phyloP scores from a whole-genome alignment of 1,139 yeast species.

The Yamadazyma oceani region DNA sequence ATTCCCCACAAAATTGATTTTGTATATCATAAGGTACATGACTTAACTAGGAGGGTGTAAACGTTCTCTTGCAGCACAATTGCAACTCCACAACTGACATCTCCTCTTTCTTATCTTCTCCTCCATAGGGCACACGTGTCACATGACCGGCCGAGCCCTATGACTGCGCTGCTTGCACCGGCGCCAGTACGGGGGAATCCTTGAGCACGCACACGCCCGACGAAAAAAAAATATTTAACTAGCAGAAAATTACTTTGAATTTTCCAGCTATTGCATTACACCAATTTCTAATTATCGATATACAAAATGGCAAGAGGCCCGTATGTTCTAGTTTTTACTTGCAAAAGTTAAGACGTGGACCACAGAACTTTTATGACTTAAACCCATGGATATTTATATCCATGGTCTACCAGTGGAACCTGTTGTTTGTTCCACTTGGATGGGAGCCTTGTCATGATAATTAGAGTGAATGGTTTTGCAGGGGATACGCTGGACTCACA shows the following conservation, averaged over 20 bases:
- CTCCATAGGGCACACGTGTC: no score
- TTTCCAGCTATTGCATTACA: slow-evolving; percentile 20
- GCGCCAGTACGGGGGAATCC: no score
- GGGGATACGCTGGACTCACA: no score
- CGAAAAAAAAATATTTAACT: no score
- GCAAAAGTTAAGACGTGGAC: slow-evolving; percentile 4
- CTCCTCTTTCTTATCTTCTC: slow-evolving; percentile 3
- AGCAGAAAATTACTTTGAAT: no score
- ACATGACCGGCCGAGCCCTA: no score
- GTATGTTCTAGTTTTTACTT: slow-evolving; percentile 46
- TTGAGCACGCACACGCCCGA: no score
- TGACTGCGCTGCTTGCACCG: neutral
- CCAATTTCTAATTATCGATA: slow-evolving; percentile 6
- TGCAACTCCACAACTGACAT: neutral
- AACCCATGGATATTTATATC: slow-evolving; percentile 9
- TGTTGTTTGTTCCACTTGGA: slow-evolving; percentile 14
- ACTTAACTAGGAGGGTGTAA: no score
- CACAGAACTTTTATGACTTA: slow-evolving; percentile 4
- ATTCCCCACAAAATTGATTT: slow-evolving; percentile 1
- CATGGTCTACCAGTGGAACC: slow-evolving; percentile 13
- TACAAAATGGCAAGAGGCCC: slow-evolving; percentile 93
- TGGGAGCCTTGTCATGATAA: slow-evolving; percentile 35
- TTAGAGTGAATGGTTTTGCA: slow-evolving; percentile 10
- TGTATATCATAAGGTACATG: no score
- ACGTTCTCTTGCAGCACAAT: neutral